Base-by-base conservation (phyloP, 805 yeast genomes). In the Ogataea nonfermentans region DNA sequence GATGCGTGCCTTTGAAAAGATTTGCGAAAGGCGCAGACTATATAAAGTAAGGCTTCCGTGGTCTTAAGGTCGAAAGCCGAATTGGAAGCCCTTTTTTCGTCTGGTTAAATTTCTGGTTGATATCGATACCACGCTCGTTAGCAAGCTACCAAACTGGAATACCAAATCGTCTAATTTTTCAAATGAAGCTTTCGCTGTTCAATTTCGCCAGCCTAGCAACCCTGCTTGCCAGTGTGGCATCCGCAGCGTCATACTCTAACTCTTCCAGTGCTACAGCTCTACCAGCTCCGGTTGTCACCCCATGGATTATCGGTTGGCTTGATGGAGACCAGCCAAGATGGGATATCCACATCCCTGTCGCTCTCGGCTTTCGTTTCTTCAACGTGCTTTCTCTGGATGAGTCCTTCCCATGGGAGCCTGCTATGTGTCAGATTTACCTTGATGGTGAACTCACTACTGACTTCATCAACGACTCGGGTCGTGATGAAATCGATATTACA, bases 121-220 rank as follows among this genome's bases (percentile, higher is more conserved):
- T 13, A 23, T 38, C 40, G 41, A 28, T 44, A 41, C 32, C 40
- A 37, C 49, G 31, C 32, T 49, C 51, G 52, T 41, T 46, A 34
- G 35, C 30, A 32, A 38, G 30, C 24, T 23, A 32, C 35, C 42
- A 20, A 17, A 29, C 35, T 6, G 28, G 32, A 29, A 30, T 28
- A 30, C n/a, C 29, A 15, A 32, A 28, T 22, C 32, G 32, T n/a
- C 20, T 27, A 6, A 19, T 17, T 25, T 16, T 4, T 9, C 33
- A 20, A 31, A 53, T 53, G 54, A 50, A 44, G 50, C 48, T 49
- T 36, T 39, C 51, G 15, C 29, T 49, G 25, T 41, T 53, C 23
- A 39, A 51, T 31, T 29, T 47, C 15, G 45, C 52, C 24, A 37
- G 48, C 31, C 26, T 48, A 27, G 43, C 43, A 20, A 29, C 46